Evolutionary conservation across 345 rosid species (phyloP), one percentile per base, ranked within the genome.

Genomic region (Hibiscus mutabilis): DNA sequence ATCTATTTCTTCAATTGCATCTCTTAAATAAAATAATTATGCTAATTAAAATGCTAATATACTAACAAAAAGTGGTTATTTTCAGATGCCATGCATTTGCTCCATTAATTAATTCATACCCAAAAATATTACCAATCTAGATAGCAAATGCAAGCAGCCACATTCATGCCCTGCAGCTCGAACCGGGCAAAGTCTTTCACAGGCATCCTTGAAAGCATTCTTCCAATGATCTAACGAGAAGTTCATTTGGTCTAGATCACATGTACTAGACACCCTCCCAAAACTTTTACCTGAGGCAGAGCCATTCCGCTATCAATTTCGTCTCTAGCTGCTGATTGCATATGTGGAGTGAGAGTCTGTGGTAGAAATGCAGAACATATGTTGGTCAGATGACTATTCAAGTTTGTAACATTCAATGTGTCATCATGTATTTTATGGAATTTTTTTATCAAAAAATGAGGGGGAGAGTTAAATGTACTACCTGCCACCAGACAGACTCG

Each of bases 401-500:
- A n/a, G n/a, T n/a, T n/a, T n/a, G n/a, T 19, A 15, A 31, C 57
- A 65, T 37, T 40, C 31, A 75, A 1, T 16, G 56, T 33, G 58
- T 6, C 27, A 74, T 37, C 11, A 52, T 52, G 47, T 16, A 22
- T 15, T 11, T 35, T 66, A 25, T 22, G 1, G 16, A 49, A 35
- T 60, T 44, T 18, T 3, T 27, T n/a, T 27, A 21, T 59, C 13
- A 60, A 0, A 47, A 16, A 22, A 19, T 46, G 19, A 59, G 68
- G 12, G 33, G 49, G 65, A 14, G 13, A 57, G 31, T 59, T 37
- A 69, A 66, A 66, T 47, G 27, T 35, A 42, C 61, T 59, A 94
- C 97, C 61, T 59, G 91, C 97, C 97, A 94, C 98, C 98, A 94
- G 56, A 94, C 85, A 58, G 97, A 94, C 79, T 94, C 96, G 31